Evolutionary conservation across 2,329 filamentous ascomycete species (phyloP).

Genomic region (Cryphonectria naterciae): DNA sequence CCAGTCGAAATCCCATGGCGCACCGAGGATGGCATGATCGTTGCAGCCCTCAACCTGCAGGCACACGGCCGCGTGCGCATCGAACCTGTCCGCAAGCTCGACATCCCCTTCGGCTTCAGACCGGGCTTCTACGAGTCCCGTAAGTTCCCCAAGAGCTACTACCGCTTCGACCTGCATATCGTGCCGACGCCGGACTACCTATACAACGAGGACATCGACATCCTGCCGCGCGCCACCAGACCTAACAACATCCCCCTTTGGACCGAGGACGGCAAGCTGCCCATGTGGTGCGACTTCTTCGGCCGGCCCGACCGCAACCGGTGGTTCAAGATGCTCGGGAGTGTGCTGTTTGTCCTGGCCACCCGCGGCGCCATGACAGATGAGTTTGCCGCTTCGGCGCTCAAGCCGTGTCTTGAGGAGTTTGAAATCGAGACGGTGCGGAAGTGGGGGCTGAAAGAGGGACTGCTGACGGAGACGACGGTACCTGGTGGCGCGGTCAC

Average conservation of each 20-base stretch:
- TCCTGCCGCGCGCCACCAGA: constrained; percentile 34
- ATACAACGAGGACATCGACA: constrained; percentile 39
- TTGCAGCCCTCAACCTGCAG: constrained; percentile 70
- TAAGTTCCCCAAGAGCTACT: constrained; percentile 66
- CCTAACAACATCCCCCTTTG: constrained; percentile 45
- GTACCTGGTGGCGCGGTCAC: constrained; percentile 34
- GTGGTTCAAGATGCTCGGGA: constrained; percentile 67
- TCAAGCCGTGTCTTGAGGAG: constrained; percentile 62
- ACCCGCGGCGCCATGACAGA: constrained; percentile 63
- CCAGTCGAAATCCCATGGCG: constrained; percentile 56
- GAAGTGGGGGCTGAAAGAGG: constrained; percentile 60
- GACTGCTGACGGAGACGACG: constrained; percentile 51
- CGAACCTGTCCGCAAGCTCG: constrained; percentile 57
- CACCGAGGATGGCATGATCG: constrained; percentile 66
- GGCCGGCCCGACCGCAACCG: constrained; percentile 59
- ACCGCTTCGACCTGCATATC: constrained; percentile 66
- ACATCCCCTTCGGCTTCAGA: constrained; percentile 71
- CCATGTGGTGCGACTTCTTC: constrained; percentile 75
- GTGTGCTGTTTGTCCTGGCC: constrained; percentile 65
- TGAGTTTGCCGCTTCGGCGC: constrained; percentile 55
- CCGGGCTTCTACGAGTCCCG: constrained; percentile 73
- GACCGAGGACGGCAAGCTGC: constrained; percentile 56
- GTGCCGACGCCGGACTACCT: constrained; percentile 62
- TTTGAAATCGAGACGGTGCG: constrained; percentile 66
- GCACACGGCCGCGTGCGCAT: constrained; percentile 61